Base-by-base conservation (phyloP, 306 rosid species). In the Rosa chinensis region DNA sequence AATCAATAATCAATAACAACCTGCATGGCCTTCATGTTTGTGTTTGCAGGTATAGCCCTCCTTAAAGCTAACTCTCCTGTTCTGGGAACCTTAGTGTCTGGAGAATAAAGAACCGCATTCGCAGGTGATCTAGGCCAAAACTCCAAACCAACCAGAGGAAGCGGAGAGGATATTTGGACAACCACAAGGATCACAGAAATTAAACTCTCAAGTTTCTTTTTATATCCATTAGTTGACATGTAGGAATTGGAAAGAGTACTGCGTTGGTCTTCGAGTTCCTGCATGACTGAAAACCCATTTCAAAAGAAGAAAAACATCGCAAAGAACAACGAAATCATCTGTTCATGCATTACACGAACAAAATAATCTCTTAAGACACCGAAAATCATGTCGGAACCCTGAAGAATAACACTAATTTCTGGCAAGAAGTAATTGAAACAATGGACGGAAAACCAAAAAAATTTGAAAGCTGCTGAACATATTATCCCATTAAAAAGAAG, bases 51-150 rank as follows among this genome's bases (percentile, higher is more conserved):
- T 49, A 94, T 92, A 37, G 99, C 95, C 79, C 78, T 90, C 78
- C 99, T 85, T 13, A 94, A 86, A 72, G 99, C 99, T 69, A 94
- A 86, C 81, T 94, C 97, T 49, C 99, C 99, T 0, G 97, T 89
- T 84, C 94, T 90, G 3, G 95, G 97, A 82, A 91, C 93, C 83
- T 93, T 91, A 6, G 98, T 91, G 78, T 93, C 97, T 3, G 98
- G 98, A 35, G 98, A 93, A 68, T 93, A 93, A 42, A 93, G 92
- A 68, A 93, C 90, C 9, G 92, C 97, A 37, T 40, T 78, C 10
- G 94, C 94, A 40, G 92, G 90, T 44, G 84, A 72, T 40, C 72
- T 21, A 23, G 83, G 85, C 89, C 77, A 84, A 37, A 82, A 75
- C 77, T 87, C 81, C 81, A 72, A 70, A 61, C 80, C 85, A 61